Evolutionary conservation across 257 asterid genomes (phyloP).

Genomic region (Forsythia viridissima): DNA sequence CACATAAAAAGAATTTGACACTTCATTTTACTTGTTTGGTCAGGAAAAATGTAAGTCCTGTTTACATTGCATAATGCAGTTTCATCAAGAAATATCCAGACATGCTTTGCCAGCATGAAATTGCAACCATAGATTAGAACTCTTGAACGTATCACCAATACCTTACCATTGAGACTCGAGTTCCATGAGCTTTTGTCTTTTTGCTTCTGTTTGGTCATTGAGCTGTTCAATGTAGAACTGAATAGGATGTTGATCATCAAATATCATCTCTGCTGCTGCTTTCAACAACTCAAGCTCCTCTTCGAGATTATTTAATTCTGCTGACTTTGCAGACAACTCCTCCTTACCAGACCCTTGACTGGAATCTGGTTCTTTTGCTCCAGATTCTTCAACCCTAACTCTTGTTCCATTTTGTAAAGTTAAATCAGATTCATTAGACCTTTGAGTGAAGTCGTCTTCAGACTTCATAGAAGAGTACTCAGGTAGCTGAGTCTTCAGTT

Average conservation of each 20-base stretch:
- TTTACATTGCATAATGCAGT: too few species aligned
- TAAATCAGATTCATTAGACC: slow-evolving; percentile 23
- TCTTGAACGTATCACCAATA: slow-evolving; percentile 1
- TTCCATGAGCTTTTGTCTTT: slow-evolving; percentile 44
- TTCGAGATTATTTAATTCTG: slow-evolving; percentile 32
- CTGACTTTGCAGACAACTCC: slow-evolving; percentile 29
- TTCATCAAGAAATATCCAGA: too few species aligned
- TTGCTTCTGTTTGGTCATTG: slow-evolving; percentile 46
- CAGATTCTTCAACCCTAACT: slow-evolving; percentile 22
- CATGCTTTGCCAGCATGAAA: too few species aligned
- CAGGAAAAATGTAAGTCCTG: slow-evolving; percentile 6
- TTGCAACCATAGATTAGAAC: too few species aligned
- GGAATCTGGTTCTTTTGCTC: slow-evolving; percentile 12
- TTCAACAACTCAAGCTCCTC: slow-evolving; percentile 47
- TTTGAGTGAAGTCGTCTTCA: slow-evolving; percentile 13
- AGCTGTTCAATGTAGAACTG: slow-evolving; percentile 52
- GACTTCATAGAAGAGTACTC: slow-evolving; percentile 6
- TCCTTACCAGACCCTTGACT: slow-evolving; percentile 11
- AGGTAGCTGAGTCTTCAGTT: slow-evolving; percentile 20
- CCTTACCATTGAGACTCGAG: slow-evolving; percentile 58
- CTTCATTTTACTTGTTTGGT: neutral
- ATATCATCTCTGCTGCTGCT: slow-evolving; percentile 45
- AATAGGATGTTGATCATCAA: slow-evolving; percentile 36
- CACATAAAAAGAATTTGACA: neutral
- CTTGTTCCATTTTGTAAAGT: slow-evolving; percentile 7